Evolutionary conservation across 805 yeast species (phyloP).

Genomic region (Wickerhamomyces xylosicus): DNA sequence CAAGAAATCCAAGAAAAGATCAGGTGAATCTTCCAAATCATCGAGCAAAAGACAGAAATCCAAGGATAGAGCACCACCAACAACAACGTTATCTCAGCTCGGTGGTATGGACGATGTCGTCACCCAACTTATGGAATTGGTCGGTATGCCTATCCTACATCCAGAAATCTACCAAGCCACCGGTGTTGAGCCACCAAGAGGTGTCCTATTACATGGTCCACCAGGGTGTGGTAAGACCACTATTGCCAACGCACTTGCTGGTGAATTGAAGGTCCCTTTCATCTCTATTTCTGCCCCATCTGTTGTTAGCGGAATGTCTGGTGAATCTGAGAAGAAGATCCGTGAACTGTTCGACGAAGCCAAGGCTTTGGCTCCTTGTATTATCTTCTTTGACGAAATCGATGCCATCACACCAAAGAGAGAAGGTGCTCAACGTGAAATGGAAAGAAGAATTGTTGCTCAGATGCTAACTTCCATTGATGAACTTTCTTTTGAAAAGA

Average conservation of each 20-base stretch:
- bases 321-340: constrained; percentile 90
- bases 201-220: constrained; percentile 91
- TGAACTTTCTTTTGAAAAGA: constrained; percentile 77
- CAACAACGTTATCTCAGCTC: constrained; percentile 53
- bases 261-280: constrained; percentile 89
- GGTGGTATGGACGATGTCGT: constrained; percentile 90
- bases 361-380: constrained; percentile 77
- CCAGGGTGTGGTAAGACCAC: constrained; percentile 99
- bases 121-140: constrained; percentile 77
- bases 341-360: constrained; percentile 94
- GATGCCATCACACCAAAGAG: constrained; percentile 98
- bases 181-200: constrained; percentile 93
- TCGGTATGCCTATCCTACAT: constrained; percentile 86
- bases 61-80: constrained; percentile 62
- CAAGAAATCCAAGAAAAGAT: constrained; percentile 37
- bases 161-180: constrained; percentile 84
- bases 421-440: constrained; percentile 96
- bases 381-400: constrained; percentile 90
- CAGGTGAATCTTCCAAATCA: constrained; percentile 29
- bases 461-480: constrained; percentile 93
- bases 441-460: constrained; percentile 96
- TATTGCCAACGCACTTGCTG: constrained; percentile 92
- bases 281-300: constrained; percentile 89
- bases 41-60: constrained; percentile 30
- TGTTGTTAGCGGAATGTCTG: constrained; percentile 98